A percentile compares a stretch with the other conserved stretches of the same genome.
phyloP scores from a whole-genome alignment of 164 flowering plant species.

The Pachysandra terminalis region DNA sequence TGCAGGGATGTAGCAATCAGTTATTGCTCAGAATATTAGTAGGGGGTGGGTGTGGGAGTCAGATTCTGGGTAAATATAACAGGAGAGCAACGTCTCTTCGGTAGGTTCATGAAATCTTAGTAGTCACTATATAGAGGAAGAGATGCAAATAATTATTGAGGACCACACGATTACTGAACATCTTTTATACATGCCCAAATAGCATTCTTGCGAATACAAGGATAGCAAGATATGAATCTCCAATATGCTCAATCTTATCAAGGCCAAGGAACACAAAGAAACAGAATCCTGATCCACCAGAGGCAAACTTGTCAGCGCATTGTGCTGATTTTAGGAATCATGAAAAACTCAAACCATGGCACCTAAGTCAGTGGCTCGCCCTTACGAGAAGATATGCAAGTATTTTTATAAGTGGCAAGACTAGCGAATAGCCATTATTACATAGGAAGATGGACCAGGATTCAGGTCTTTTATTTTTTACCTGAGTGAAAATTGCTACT shows the following conservation, averaged over 20 bases:
- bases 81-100: neutral
- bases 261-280: neutral
- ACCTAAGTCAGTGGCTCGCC: too few relatives aligned
- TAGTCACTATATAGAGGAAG: neutral
- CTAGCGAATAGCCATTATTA: too few relatives aligned
- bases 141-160: neutral
- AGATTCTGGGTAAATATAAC: neutral
- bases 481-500: too few relatives aligned
- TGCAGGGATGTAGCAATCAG: neutral
- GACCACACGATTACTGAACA: neutral
- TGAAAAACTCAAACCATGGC: too few relatives aligned
- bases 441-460: too few relatives aligned
- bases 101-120: neutral
- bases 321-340: too few relatives aligned
- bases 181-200: too few relatives aligned
- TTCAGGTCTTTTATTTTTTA: too few relatives aligned
- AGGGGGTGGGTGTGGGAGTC: neutral
- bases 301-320: too few relatives aligned
- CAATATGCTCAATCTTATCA: neutral
- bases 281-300: too few relatives aligned
- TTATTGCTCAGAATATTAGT: neutral
- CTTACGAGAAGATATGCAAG: too few relatives aligned
- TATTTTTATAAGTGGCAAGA: too few relatives aligned
- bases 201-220: neutral
- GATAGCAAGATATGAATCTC: neutral